A percentile compares a stretch with the other conserved stretches of the same genome.
Conservation (phyloP, 176 grass and related monocot species). For the Oryza brachyantha region DNA sequence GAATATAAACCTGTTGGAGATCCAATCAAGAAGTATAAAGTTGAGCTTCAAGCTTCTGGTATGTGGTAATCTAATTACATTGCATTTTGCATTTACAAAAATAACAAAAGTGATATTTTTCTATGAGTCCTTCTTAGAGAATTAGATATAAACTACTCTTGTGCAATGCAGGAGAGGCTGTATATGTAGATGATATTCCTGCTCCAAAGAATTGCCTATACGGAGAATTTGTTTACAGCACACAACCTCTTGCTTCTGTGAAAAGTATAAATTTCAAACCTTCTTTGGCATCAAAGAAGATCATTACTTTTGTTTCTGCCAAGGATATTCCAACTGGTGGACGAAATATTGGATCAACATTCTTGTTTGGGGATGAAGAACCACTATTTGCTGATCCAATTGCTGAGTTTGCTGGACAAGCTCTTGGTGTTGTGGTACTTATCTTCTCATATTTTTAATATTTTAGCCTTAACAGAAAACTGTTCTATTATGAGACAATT, state of each 20-base stretch:
- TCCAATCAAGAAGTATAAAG: conserved; percentile 60
- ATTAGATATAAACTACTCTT: neutral
- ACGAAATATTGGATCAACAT: conserved; percentile 52
- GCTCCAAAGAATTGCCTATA: conserved; percentile 66
- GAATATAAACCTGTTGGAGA: conserved; percentile 64
- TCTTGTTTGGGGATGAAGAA: conserved; percentile 63
- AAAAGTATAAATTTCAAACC: conserved; percentile 62
- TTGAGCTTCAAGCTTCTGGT: conserved; percentile 85
- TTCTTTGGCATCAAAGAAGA: conserved; percentile 63
- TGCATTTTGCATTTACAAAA: neutral
- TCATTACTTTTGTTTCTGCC: conserved; percentile 44
- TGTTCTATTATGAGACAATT: neutral
- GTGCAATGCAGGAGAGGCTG: conserved; percentile 53
- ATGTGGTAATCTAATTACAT: conserved; percentile 10
- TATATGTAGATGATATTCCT: conserved; percentile 88
- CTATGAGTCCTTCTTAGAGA: neutral
- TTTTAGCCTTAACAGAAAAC: neutral
- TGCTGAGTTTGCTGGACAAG: conserved; percentile 70
- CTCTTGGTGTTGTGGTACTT: conserved; percentile 70
- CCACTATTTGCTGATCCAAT: conserved; percentile 64
- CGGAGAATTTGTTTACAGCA: conserved; percentile 84
- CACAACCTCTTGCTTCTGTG: conserved; percentile 59
- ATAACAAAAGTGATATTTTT: neutral
- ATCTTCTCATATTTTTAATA: neutral
- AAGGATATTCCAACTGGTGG: conserved; percentile 82